These are phyloP conservation scores for Schizochytrium sp. DNA, from an alignment of 108 stramenopile genomes.

Conservation along the genomic window DNA sequence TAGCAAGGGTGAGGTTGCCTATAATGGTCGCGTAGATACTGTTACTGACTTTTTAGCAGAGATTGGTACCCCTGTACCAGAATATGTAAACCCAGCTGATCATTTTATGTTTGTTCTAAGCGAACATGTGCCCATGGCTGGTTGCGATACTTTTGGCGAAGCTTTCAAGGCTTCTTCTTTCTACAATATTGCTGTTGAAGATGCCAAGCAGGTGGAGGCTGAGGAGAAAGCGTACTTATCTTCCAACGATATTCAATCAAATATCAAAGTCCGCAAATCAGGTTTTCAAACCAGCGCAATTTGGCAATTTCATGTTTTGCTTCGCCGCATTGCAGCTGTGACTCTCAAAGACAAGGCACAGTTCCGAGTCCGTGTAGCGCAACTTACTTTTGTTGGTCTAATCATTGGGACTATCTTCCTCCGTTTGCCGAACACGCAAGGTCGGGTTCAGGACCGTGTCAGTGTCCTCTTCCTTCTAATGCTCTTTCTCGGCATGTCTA, in stretches of 20 bases:
- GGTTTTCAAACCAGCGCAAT: neutral
- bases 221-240: neutral
- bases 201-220: neutral
- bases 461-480: conserved; percentile 28
- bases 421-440: conserved; percentile 17
- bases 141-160: neutral
- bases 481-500: conserved; percentile 58
- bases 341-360: conserved; percentile 52
- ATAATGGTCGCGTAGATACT: conserved; percentile 26
- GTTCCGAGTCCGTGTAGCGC: conserved; percentile 3
- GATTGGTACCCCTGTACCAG: neutral
- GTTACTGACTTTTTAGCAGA: conserved; percentile 46
- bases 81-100: conserved; percentile 64
- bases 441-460: conserved; percentile 31
- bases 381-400: conserved; percentile 29
- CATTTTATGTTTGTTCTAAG: conserved; percentile 51
- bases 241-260: neutral
- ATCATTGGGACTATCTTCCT: conserved; percentile 45
- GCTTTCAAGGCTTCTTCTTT: neutral
- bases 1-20: conserved; percentile 10
- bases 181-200: neutral
- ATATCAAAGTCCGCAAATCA: neutral
- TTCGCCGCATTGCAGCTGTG: neutral
- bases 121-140: neutral
- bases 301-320: conserved; percentile 17